Conservation (phyloP, 345 rosid species). For the Hypericum androsaemum region DNA sequence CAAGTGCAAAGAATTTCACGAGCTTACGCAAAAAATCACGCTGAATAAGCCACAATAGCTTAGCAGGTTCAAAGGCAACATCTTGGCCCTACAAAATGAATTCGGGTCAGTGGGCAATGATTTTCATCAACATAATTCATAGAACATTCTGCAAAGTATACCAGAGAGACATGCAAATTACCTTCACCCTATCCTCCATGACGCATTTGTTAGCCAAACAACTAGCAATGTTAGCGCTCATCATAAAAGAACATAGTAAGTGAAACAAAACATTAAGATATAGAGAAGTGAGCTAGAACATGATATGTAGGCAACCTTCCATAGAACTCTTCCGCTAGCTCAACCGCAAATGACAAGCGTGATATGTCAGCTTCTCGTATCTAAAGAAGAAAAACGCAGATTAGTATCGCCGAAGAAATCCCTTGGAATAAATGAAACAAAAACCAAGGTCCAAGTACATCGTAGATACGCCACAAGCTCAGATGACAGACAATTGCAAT, state of each 20-base stretch:
- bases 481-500: no score
- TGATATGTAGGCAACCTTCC: constrained; percentile 55
- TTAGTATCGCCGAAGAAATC: constrained; percentile 3
- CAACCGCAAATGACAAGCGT: constrained; percentile 96
- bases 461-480: no score
- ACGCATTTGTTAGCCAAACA: constrained; percentile 26
- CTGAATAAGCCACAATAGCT: constrained; percentile 97
- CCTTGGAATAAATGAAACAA: neutral
- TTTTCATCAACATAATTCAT: constrained; percentile 5
- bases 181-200: constrained; percentile 76
- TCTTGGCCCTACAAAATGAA: constrained; percentile 68
- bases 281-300: neutral
- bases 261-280: no score
- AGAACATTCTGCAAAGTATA: constrained; percentile 8
- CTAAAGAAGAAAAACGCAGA: constrained; percentile 30
- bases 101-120: neutral
- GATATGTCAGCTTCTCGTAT: constrained; percentile 98
- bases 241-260: neutral
- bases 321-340: constrained; percentile 98
- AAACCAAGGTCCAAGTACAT: neutral
- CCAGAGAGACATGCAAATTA: constrained; percentile 25
- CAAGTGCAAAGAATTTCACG: constrained; percentile 1
- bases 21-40: constrained; percentile 96
- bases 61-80: constrained; percentile 94
- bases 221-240: constrained; percentile 34